Percentiles rank a stretch among this genome's conserved stretches.
Conservation (phyloP, 2,329 filamentous ascomycete species). For the Parascedosporium putredinis region DNA sequence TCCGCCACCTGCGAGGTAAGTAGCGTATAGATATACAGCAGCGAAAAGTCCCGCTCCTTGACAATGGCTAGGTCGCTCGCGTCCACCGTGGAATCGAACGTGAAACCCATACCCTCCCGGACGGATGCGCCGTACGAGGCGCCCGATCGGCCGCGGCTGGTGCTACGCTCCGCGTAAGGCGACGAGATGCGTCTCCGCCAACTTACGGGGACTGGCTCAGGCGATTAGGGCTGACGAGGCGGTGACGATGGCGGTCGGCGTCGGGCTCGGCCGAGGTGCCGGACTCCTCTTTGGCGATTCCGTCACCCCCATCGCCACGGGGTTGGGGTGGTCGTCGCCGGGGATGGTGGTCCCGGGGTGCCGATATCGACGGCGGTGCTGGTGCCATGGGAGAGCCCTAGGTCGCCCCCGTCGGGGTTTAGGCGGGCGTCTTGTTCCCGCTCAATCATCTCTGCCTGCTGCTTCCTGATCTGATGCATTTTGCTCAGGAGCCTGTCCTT, state of each 20-base stretch:
- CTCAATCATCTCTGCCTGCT: constrained; percentile 40
- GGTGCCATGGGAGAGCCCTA: background rate
- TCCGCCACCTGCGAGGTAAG: constrained; percentile 58
- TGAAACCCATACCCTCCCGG: constrained; percentile 12
- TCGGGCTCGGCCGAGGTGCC: no score
- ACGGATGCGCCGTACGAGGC: background rate
- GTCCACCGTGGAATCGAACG: constrained; percentile 15
- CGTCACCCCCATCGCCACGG: no score
- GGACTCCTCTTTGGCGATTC: no score
- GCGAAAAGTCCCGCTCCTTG: constrained; percentile 74
- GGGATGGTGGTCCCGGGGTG: constrained; percentile 11
- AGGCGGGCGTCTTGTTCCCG: constrained; percentile 4
- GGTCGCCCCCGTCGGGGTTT: constrained; percentile 10
- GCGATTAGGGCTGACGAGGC: no score
- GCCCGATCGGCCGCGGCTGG: constrained; percentile 7
- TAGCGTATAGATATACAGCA: constrained; percentile 82
- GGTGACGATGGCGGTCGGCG: no score
- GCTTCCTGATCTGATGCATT: constrained; percentile 76
- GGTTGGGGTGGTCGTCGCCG: constrained; percentile 9
- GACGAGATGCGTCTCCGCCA: background rate
- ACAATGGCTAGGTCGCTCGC: constrained; percentile 29
- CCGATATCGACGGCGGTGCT: background rate
- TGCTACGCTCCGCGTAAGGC: constrained; percentile 9
- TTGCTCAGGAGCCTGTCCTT: constrained; percentile 77
- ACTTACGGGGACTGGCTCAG: background rate